Conservation (phyloP, 805 yeast genomes). For the Candida tibetensis region DNA sequence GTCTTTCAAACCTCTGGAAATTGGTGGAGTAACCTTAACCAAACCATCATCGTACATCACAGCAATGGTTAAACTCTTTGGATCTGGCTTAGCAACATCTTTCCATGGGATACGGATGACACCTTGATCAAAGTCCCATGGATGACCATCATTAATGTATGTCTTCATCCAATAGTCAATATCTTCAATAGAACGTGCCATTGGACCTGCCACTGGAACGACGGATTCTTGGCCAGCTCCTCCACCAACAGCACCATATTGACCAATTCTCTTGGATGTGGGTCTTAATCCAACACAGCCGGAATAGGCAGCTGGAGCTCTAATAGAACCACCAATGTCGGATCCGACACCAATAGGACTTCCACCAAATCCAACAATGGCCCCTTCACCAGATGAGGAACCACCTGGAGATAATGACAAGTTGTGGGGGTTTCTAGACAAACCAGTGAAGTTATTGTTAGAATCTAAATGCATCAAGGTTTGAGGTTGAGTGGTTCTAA, state of each 20-base stretch:
- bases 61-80: constrained; percentile 53
- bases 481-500: constrained; percentile 69
- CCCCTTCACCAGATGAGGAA: constrained; percentile 74
- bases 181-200: constrained; percentile 63
- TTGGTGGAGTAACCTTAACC: constrained; percentile 68
- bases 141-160: constrained; percentile 60
- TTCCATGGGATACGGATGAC: constrained; percentile 54
- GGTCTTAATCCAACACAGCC: constrained; percentile 66
- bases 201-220: constrained; percentile 65
- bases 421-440: constrained; percentile 58
- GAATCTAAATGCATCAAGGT: constrained; percentile 68
- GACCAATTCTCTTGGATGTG: constrained; percentile 49
- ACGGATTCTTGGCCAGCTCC: constrained; percentile 67
- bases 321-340: constrained; percentile 70
- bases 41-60: constrained; percentile 62
- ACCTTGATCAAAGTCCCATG: constrained; percentile 55
- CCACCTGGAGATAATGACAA: constrained; percentile 63
- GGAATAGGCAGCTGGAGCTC: constrained; percentile 65
- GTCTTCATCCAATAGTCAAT: constrained; percentile 64
- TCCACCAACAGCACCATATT: constrained; percentile 48
- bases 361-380: constrained; percentile 55
- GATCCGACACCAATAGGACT: constrained; percentile 65
- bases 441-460: constrained; percentile 56
- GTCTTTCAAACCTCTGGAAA: constrained; percentile 48
- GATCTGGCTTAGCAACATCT: constrained; percentile 37